A percentile compares a stretch with the other conserved stretches of the same genome.
These are phyloP conservation scores for Penicillium sp. DNA, from an alignment of 2,329 filamentous ascomycete genomes.

Conservation along the genomic window DNA sequence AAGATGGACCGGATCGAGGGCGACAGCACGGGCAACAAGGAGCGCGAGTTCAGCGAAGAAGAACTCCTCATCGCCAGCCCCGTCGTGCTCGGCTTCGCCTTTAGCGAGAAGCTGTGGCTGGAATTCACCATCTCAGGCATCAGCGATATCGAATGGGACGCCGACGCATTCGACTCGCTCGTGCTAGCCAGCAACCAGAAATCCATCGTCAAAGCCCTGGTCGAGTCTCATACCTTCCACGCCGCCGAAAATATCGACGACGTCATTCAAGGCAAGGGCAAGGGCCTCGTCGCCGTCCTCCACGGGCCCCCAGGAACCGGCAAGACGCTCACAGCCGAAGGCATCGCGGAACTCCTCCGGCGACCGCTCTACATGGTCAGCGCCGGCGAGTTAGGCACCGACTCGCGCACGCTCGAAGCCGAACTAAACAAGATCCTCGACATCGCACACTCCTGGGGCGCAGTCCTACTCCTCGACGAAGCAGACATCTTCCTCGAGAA, in stretches of 20 bases:
- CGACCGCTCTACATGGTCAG: slow-evolving; percentile 82
- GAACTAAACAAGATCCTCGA: slow-evolving; percentile 84
- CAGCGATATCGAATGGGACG: slow-evolving; percentile 81
- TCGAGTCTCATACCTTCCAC: slow-evolving; percentile 81
- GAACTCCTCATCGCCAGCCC: slow-evolving; percentile 83
- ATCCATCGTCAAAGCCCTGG: slow-evolving; percentile 74
- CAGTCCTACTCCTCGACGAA: slow-evolving; percentile 81
- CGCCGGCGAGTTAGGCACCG: slow-evolving; percentile 78
- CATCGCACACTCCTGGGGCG: slow-evolving; percentile 83
- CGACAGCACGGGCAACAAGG: slow-evolving; percentile 34
- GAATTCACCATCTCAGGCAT: slow-evolving; percentile 81
- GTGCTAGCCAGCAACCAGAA: slow-evolving; percentile 69
- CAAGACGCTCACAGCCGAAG: slow-evolving; percentile 85
- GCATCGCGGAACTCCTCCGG: slow-evolving; percentile 78
- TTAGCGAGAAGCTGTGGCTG: slow-evolving; percentile 86
- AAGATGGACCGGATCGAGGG: slow-evolving; percentile 59
- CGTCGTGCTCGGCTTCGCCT: slow-evolving; percentile 82
- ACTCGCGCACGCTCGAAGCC: slow-evolving; percentile 70
- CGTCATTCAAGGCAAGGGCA: slow-evolving; percentile 80
- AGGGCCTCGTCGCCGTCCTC: slow-evolving; percentile 78
- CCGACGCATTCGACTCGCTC: slow-evolving; percentile 77
- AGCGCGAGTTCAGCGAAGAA: slow-evolving; percentile 71
- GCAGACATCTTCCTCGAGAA: slow-evolving; percentile 84
- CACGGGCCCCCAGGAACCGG: slow-evolving; percentile 86
- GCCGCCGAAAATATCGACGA: slow-evolving; percentile 81